Conservation (phyloP, 345 rosid species). For the Salix exigua region DNA sequence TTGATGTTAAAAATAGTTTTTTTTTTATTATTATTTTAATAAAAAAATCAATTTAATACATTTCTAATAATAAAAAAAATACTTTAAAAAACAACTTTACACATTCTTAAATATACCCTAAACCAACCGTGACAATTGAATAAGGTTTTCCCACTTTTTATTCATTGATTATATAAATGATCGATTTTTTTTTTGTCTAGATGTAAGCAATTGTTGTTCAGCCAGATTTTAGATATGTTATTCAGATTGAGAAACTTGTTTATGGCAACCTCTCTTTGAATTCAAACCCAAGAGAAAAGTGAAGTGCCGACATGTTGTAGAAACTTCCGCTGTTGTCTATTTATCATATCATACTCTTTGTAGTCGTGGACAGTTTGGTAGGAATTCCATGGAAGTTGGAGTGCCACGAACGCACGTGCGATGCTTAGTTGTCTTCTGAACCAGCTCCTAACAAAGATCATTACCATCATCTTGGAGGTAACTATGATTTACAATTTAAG, state of each 20-base stretch:
- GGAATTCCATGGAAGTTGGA: background rate
- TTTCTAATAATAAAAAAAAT: too few relatives aligned
- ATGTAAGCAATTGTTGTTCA: background rate
- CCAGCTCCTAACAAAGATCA: background rate
- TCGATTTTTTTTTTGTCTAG: too few relatives aligned
- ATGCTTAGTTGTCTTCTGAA: background rate
- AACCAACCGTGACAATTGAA: background rate
- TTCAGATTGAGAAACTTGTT: too few relatives aligned
- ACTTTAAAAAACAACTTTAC: too few relatives aligned
- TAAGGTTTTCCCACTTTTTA: background rate
- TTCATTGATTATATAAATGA: too few relatives aligned
- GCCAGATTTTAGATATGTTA: background rate
- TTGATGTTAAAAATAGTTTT: too few relatives aligned
- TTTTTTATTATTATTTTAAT: too few relatives aligned
- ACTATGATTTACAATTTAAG: too few relatives aligned
- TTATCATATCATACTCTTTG: background rate
- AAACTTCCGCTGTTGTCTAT: background rate
- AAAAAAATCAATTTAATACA: too few relatives aligned
- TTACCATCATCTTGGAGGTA: background rate
- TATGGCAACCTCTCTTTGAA: too few relatives aligned
- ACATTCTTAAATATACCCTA: too few relatives aligned
- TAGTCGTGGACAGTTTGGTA: background rate
- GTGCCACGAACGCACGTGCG: background rate
- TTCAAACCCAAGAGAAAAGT: background rate
- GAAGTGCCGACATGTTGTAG: background rate